Percentiles rank a stretch among this genome's conserved stretches.
Evolutionary conservation across 2,329 filamentous ascomycete species (phyloP).

Genomic region (Cyclaneusma minus): DNA sequence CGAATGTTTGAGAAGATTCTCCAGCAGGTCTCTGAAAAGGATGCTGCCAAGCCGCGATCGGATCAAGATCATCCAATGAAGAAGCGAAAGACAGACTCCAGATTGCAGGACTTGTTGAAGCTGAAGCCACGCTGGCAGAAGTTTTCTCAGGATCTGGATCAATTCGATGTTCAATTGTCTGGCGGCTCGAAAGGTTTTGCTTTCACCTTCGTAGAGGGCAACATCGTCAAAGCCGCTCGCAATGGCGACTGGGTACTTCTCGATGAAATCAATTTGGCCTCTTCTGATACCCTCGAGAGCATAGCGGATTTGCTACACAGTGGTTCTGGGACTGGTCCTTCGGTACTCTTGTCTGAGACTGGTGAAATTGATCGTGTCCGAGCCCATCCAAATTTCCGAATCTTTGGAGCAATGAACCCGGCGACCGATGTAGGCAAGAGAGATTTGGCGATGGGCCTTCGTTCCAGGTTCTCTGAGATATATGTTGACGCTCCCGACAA

Average conservation of each 20-base stretch:
- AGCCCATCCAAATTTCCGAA: constrained; percentile 83
- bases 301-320: constrained; percentile 75
- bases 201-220: constrained; percentile 92
- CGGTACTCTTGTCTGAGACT: constrained; percentile 80
- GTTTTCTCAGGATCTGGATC: constrained; percentile 59
- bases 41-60: constrained; percentile 19
- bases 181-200: constrained; percentile 64
- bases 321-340: constrained; percentile 56
- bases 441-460: constrained; percentile 74
- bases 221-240: constrained; percentile 85
- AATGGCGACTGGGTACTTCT: constrained; percentile 96
- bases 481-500: constrained; percentile 86
- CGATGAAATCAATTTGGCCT: constrained; percentile 94
- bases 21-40: constrained; percentile 31
- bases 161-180: constrained; percentile 67
- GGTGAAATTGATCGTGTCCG: constrained; percentile 82
- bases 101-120: constrained; percentile 44
- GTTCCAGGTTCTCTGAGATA: constrained; percentile 88
- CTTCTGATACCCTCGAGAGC: constrained; percentile 85
- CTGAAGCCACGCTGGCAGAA: constrained; percentile 59
- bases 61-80: constrained; percentile 52
- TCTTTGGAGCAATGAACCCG: constrained; percentile 98
- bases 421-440: constrained; percentile 95
- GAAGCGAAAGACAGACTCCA: constrained; percentile 47
- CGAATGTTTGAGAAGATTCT: constrained; percentile 70